Evolutionary conservation across 176 grass and related monocot genomes (phyloP).

Genomic region (Stipa capillata): DNA sequence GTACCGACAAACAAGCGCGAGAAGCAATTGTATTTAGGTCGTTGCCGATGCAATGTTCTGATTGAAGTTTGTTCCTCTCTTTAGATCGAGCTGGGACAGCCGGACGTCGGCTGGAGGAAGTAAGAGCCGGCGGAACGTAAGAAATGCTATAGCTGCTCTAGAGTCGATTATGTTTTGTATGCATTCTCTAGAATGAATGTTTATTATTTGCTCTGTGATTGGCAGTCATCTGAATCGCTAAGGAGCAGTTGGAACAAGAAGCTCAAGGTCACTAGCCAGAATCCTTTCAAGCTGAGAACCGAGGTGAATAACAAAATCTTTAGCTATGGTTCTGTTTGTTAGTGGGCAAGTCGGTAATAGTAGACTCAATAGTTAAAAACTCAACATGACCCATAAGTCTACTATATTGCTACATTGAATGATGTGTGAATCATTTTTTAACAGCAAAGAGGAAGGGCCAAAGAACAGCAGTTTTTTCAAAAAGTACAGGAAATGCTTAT

Average conservation of each 20-base stretch:
- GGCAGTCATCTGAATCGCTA: constrained; percentile 41
- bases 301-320: constrained; percentile 37
- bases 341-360: background rate
- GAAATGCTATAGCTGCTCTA: background rate
- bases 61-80: constrained; percentile 1
- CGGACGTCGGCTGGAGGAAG: constrained; percentile 17
- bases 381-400: too few species aligned
- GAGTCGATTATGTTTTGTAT: background rate
- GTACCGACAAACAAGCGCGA: background rate
- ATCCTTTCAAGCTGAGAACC: constrained; percentile 80
- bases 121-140: constrained; percentile 30
- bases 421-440: background rate
- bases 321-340: background rate
- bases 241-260: constrained; percentile 69
- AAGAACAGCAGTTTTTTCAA: constrained; percentile 69
- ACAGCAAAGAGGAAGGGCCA: constrained; percentile 38
- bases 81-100: constrained; percentile 51
- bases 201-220: background rate
- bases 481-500: constrained; percentile 79
- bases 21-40: background rate
- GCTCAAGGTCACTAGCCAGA: constrained; percentile 65
- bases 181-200: background rate
- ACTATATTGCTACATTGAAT: background rate
- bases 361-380: background rate
- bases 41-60: background rate